Evolutionary conservation across 164 flowering plant genomes (phyloP).

Genomic region (Aristolochia californica): DNA sequence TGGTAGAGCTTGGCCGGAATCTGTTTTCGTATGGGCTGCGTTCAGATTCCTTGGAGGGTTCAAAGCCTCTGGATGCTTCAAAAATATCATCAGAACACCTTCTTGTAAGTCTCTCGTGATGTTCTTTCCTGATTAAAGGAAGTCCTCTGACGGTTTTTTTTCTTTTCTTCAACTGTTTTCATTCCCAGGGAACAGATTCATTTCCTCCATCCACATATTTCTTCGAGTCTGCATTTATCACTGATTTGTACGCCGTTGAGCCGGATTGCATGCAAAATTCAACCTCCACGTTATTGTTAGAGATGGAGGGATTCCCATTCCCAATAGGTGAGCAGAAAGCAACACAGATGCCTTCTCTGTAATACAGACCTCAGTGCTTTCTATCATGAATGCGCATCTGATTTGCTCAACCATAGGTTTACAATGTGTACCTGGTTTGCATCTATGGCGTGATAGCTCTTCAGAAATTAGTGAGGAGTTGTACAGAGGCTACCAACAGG

Average conservation of each 20-base stretch:
- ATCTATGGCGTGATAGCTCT: constrained; percentile 68
- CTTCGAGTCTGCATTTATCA: constrained; percentile 58
- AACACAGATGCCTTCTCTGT: too few relatives aligned
- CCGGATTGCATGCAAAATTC: constrained; percentile 44
- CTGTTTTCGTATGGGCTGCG: constrained; percentile 29
- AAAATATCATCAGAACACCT: constrained; percentile 9
- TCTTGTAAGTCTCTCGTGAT: not conserved
- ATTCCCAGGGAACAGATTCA: constrained; percentile 62
- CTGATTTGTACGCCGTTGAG: constrained; percentile 41
- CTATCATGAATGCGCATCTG: not conserved
- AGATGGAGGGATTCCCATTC: constrained; percentile 11
- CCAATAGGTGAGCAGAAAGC: not conserved
- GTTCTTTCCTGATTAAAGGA: not conserved
- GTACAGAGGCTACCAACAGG: constrained; percentile 52
- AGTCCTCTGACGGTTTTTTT: constrained; percentile 1
- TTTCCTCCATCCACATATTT: constrained; percentile 16
- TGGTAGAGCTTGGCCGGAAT: constrained; percentile 42
- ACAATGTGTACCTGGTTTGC: constrained; percentile 47
- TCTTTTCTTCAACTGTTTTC: not conserved
- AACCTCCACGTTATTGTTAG: constrained; percentile 28
- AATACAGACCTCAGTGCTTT: not conserved
- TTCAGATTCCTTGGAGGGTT: constrained; percentile 26
- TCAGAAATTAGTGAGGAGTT: constrained; percentile 55
- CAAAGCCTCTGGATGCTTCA: constrained; percentile 39
- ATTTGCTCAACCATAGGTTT: constrained; percentile 32